Percentiles rank a stretch among this genome's conserved stretches.
Conservation (phyloP, 202 grass and related monocot species). For the Eragrostis tef region DNA sequence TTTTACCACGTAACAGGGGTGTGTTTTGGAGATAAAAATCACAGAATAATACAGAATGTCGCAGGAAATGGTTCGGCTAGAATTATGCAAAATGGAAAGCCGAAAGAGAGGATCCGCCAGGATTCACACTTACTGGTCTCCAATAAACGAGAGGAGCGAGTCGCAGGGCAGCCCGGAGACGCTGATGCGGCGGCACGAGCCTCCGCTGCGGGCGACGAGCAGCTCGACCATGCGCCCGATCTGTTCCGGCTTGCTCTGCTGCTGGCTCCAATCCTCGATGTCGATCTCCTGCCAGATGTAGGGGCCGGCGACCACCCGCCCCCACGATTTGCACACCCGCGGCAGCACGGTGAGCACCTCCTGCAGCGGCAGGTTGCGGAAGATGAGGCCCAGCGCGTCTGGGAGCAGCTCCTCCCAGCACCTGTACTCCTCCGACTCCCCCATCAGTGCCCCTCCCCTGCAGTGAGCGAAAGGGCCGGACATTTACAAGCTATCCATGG, state of each 20-base stretch:
- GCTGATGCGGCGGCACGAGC: constrained; percentile 76
- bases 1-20: neutral
- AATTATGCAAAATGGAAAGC: neutral
- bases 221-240: constrained; percentile 82
- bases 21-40: too few species aligned
- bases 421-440: constrained; percentile 61
- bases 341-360: constrained; percentile 91
- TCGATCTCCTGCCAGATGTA: constrained; percentile 98
- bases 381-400: constrained; percentile 91
- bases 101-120: neutral
- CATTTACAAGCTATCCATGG: constrained; percentile 39
- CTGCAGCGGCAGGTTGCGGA: constrained; percentile 80
- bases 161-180: constrained; percentile 76
- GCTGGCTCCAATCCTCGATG: constrained; percentile 90
- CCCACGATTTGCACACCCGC: constrained; percentile 86
- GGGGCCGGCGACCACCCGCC: constrained; percentile 67
- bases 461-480: constrained; percentile 7
- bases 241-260: constrained; percentile 74
- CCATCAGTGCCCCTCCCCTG: constrained; percentile 55
- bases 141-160: constrained; percentile 76
- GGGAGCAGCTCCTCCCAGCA: constrained; percentile 89
- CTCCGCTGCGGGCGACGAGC: constrained; percentile 68
- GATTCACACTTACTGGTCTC: constrained; percentile 71
- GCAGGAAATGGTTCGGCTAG: neutral
- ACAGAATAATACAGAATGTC: neutral